Conservation (phyloP, 495 filamentous ascomycete genomes). For the Penicillium ochrochloron region DNA sequence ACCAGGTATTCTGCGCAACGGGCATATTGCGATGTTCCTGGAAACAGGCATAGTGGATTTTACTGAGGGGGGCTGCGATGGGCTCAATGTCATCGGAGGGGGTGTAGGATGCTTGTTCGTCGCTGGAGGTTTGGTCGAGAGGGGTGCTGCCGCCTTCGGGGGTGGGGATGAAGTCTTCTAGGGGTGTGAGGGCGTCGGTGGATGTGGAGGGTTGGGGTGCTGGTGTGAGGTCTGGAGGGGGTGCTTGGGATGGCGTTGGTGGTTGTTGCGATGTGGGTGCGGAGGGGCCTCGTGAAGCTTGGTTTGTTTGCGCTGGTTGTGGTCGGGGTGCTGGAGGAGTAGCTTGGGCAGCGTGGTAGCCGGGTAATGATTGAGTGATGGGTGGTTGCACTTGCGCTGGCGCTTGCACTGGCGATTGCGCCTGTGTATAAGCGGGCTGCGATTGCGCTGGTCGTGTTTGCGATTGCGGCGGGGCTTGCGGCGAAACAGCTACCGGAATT, state of each 20-base stretch:
- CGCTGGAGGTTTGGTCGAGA: slow-evolving; percentile 32
- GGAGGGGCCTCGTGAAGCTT: not conserved
- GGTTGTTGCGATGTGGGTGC: not conserved
- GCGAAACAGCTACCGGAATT: slow-evolving; percentile 2
- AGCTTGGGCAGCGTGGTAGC: not conserved
- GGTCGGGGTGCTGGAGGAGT: not conserved
- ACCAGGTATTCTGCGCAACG: slow-evolving; percentile 47
- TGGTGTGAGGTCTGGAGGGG: not conserved
- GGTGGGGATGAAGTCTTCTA: slow-evolving; percentile 48
- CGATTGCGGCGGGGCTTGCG: slow-evolving; percentile 10
- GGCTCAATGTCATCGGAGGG: slow-evolving; percentile 42
- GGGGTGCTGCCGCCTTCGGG: slow-evolving; percentile 36
- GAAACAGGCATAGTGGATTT: slow-evolving; percentile 50
- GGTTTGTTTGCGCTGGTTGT: not conserved
- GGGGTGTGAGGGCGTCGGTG: slow-evolving; percentile 25
- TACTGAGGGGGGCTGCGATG: slow-evolving; percentile 44
- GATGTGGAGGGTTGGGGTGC: not conserved
- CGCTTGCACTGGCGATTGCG: too few species aligned
- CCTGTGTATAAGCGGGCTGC: slow-evolving; percentile 2
- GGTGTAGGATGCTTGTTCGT: slow-evolving; percentile 36
- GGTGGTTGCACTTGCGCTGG: not conserved
- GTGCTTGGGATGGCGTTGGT: not conserved
- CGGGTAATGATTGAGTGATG: not conserved
- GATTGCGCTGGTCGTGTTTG: slow-evolving; percentile 9
- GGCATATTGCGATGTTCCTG: slow-evolving; percentile 52